phyloP scores from a whole-genome alignment of 148 eudicot species.

The Fagopyrum tataricum region DNA sequence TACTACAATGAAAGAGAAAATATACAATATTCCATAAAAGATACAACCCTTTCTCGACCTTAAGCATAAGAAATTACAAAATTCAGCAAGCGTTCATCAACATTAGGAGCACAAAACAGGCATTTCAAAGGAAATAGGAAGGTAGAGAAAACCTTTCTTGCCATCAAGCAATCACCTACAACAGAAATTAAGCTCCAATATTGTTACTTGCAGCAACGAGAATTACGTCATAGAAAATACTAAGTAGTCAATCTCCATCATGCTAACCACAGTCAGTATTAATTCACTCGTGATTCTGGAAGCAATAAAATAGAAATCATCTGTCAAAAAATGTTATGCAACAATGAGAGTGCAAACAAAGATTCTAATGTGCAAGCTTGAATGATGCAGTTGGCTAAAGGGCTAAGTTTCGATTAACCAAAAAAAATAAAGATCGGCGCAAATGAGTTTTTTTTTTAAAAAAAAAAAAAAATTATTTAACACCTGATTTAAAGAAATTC shows the following conservation, averaged over 20 bases:
- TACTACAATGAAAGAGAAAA: neutral
- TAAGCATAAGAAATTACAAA: neutral
- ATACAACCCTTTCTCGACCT: neutral
- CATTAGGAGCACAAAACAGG: neutral
- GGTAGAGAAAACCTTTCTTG: neutral
- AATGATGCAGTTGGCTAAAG: no score
- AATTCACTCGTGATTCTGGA: no score
- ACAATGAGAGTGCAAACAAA: no score
- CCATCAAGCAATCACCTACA: neutral
- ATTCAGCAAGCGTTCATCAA: neutral
- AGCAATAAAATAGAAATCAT: no score
- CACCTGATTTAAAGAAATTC: no score
- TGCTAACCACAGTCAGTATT: neutral
- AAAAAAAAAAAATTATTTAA: no score
- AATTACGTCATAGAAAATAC: neutral
- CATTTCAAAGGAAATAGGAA: neutral
- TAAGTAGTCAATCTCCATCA: neutral
- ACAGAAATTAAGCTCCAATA: neutral
- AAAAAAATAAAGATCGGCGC: no score
- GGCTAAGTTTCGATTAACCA: no score
- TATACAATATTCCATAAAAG: neutral
- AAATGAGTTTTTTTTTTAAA: no score
- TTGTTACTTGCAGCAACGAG: constrained; percentile 2
- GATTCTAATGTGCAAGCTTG: no score
- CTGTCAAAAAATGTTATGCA: no score